Evolutionary conservation across 106 monocot genomes (phyloP).

Genomic region (Dendrobium catenatum): DNA sequence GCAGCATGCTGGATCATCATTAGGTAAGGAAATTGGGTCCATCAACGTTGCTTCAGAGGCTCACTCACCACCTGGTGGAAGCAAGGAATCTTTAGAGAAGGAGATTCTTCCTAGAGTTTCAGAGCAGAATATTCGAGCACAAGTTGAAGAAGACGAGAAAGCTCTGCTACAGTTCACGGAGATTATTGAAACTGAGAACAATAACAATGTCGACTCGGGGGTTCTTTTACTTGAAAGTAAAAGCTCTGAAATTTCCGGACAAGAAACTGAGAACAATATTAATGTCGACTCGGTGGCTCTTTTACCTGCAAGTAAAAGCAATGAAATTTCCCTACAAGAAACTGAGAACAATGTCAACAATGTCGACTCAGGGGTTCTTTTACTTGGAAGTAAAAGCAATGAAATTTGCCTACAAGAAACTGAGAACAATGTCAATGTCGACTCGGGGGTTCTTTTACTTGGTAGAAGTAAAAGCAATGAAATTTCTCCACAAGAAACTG

Average conservation of each 20-base stretch:
- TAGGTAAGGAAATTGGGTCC: background rate
- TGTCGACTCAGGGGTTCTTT: too few species aligned
- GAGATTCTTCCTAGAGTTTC: background rate
- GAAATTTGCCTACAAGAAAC: too few species aligned
- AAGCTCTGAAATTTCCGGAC: too few species aligned
- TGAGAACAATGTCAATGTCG: too few species aligned
- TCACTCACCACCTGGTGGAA: background rate
- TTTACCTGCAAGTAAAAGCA: background rate
- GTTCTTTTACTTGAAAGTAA: too few species aligned
- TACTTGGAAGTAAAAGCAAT: too few species aligned
- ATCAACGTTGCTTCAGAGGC: background rate
- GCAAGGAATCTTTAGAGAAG: background rate
- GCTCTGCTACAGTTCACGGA: background rate
- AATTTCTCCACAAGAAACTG: background rate
- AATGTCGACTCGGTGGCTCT: background rate
- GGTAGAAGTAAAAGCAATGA: too few species aligned
- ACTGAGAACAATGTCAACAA: background rate
- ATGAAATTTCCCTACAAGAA: background rate
- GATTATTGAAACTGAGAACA: background rate
- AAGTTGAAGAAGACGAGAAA: background rate
- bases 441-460: too few species aligned
- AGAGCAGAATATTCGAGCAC: background rate
- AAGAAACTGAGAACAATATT: background rate
- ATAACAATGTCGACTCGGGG: too few species aligned
- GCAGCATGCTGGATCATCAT: conserved; percentile 1